Base-by-base conservation (phyloP, 768 basidiomycete species). In the Suillus clintonianus region DNA sequence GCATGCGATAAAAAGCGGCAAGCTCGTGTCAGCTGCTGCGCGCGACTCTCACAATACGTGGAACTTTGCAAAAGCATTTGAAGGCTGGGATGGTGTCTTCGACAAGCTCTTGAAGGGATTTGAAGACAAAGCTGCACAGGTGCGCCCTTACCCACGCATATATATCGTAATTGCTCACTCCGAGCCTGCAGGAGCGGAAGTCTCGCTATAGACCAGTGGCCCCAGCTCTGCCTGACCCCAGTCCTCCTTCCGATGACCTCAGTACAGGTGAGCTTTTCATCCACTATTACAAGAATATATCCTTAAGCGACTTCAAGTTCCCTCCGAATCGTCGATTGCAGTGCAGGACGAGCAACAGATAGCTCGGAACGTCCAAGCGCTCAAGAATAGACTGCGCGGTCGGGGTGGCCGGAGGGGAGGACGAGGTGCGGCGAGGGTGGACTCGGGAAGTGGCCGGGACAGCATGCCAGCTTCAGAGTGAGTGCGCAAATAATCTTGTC, bases 271-370 rank as follows among this genome's bases (percentile, higher is more conserved):
- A 45, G 82, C 65, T 15, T 32, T 43, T 32, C n/a, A n/a, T 61
- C 14, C 15, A 47, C 24, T 51, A n/a, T 54, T 24, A 54, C 42
- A 11, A 36, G 9, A 14, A 19, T 55, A 13, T 32, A 19, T 30
- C 1, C 24, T 27, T 17, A 27, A 30, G 24, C 56, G 32, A 17
- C 45, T 7, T 58, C 7, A 62, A 88, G 84, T 78, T 51, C 85
- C 85, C 1, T 78, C 82, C 3, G 78, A 83, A 65, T 78, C 83
- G 9, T 70, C 81, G 24, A 85, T 87, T 47, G 74, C 78, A 3
- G 80, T 86, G 2, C 83, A 85, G 47, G 94, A 95, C 65, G 94
- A 93, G 63, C 91, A 97, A 71, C 89, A 95, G 69, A 99, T 99
- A 65, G 89, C 96, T 4, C 84, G 92, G 68, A 97, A 96, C 71